A percentile compares a stretch with the other conserved stretches of the same genome.
phyloP scores from a whole-genome alignment of 805 yeast genomes.

The Zygoascus ofunaensis region DNA sequence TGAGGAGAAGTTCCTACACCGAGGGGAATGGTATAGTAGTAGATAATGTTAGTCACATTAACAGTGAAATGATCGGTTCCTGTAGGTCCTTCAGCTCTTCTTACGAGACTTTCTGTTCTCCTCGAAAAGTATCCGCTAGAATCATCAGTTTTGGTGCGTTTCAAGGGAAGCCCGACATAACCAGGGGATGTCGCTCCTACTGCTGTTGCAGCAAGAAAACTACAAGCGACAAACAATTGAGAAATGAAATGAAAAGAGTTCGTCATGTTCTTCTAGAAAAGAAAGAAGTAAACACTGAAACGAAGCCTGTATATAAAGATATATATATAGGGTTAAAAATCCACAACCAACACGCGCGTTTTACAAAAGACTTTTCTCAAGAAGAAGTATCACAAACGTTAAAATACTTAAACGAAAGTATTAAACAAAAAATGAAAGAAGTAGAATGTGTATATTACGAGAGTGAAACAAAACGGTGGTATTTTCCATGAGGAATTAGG shows the following conservation, averaged over 20 bases:
- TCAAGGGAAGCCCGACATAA: not conserved
- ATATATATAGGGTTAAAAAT: too few species aligned
- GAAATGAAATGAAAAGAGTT: too few species aligned
- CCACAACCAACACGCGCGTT: too few species aligned
- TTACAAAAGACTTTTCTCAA: too few species aligned
- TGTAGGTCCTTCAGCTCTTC: not conserved
- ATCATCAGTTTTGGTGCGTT: not conserved
- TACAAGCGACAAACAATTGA: not conserved
- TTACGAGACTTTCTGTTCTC: not conserved
- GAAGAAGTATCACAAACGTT: too few species aligned
- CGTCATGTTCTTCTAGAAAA: not conserved
- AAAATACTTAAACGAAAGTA: too few species aligned
- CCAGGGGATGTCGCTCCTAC: not conserved
- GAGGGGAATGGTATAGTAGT: constrained; percentile 50
- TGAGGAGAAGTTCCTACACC: constrained; percentile 38
- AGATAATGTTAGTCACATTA: not conserved
- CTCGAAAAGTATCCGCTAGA: not conserved
- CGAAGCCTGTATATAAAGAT: not conserved
- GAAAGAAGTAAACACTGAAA: too few species aligned
- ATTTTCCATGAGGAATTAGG: too few species aligned
- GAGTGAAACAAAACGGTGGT: too few species aligned
- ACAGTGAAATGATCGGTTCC: not conserved
- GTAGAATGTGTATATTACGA: too few species aligned
- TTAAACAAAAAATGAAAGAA: too few species aligned
- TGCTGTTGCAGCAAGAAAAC: not conserved